Evolutionary conservation across 2,329 filamentous ascomycete species (phyloP).

Genomic region (Alternaria sp.): DNA sequence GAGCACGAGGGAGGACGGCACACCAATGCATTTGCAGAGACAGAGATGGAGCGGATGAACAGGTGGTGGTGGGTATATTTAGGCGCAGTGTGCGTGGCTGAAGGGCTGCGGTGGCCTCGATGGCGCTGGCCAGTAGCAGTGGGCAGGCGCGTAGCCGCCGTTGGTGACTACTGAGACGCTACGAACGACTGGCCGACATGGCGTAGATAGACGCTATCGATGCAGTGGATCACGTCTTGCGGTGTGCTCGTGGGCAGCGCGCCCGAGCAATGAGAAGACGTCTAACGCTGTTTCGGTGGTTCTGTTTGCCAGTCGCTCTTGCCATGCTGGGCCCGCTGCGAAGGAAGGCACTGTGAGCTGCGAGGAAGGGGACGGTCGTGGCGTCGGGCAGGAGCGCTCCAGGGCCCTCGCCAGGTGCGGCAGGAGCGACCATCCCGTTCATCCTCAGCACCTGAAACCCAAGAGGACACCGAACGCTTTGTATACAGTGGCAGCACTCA

Average conservation of each 20-base stretch:
- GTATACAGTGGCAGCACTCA: constrained; percentile 9
- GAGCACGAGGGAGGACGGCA: background rate
- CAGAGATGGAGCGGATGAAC: constrained; percentile 11
- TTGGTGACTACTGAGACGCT: constrained; percentile 23
- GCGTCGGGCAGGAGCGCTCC: constrained; percentile 7
- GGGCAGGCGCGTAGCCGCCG: constrained; percentile 33
- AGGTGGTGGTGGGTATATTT: constrained; percentile 27
- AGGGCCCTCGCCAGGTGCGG: constrained; percentile 11
- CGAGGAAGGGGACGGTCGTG: background rate
- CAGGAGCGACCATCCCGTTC: constrained; percentile 9
- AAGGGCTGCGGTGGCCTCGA: constrained; percentile 17
- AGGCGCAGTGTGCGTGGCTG: constrained; percentile 34
- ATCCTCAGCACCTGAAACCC: constrained; percentile 1
- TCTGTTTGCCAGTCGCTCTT: constrained; percentile 16
- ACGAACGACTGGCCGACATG: constrained; percentile 32
- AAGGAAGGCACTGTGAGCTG: constrained; percentile 2
- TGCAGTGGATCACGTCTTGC: constrained; percentile 31
- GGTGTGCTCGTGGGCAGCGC: constrained; percentile 29
- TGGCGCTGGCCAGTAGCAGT: constrained; percentile 23
- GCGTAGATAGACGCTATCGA: constrained; percentile 36
- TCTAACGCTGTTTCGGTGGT: constrained; percentile 8
- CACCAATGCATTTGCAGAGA: background rate
- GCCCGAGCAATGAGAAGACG: constrained; percentile 37
- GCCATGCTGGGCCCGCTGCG: constrained; percentile 11
- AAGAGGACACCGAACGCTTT: constrained; percentile 8